Evolutionary conservation across 2,329 filamentous ascomycete genomes (phyloP), one percentile per base, ranked within the genome.

Genomic region (Simplicillium sp.): DNA sequence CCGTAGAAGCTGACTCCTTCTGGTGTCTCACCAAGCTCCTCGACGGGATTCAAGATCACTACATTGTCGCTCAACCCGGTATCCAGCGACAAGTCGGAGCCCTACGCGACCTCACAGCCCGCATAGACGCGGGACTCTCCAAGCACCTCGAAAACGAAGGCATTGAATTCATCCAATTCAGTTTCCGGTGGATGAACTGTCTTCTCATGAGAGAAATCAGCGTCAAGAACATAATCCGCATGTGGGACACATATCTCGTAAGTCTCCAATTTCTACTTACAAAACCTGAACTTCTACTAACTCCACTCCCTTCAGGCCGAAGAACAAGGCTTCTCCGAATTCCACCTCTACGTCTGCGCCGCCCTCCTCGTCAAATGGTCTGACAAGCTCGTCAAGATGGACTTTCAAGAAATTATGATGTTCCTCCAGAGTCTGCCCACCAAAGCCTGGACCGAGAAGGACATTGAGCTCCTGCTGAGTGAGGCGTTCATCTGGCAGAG

Each of bases 221-320:
- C 57, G 90, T 98, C 43, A 86, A 82, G 60, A 97, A 96, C 59
- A 96, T 88, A 1, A 94, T 98, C 48, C 76, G 92, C 51, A 98
- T 98, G 92, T 98, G 92, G 92, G 92, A 98, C 62, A 98, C 92
- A 18, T 98, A 98, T 66, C 77, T 98, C 67, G 90, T 96, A 69
- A 58, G 80, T 65, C 39, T 6, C 12, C 25, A 11, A 34, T 14
- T 34, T n/a, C 33, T 17, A 36, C 16, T 12, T n/a, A n/a, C 7
- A 35, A 29, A 8, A n/a, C 11, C 25, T 13, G 37, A 36, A 37
- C 34, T 31, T 31, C 9, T 31, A 9, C 29, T 31, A 31, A 31
- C 29, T 31, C 15, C 13, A n/a, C 13, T 13, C 13, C 31, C 15
- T 33, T 13, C 31, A 33, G 31, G 88, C 92, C 37, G 94, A 98